Base-by-base conservation (phyloP, 2,329 filamentous ascomycete genomes). In the Paraconiothyrium sp. region DNA sequence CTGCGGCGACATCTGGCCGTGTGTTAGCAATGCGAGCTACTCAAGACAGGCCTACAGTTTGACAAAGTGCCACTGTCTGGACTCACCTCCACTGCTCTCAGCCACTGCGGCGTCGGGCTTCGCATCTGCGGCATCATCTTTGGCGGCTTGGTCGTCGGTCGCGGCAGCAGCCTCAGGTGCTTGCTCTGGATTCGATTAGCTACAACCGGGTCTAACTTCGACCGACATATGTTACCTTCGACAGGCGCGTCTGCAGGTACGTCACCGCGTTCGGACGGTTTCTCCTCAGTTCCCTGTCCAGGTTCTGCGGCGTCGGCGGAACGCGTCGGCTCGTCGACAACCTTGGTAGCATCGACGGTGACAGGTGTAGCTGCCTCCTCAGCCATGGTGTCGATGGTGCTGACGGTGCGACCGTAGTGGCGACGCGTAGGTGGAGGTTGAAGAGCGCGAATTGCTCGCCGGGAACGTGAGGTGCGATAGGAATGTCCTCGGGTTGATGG, bases 341-440 rank as follows among this genome's bases (percentile, higher is more conserved):
- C 52, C 67, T 74, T 75, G 14, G 70, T 60, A 43, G 70, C 65
- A 58, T 76, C 73, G 60, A 61, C 63, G 46, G 68, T 46, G 59
- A 67, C 67, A 52, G 72, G 66, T 65, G 73, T 60, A 62, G 66
- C 73, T 60, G 69, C 66, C 62, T 74, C 71, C 63, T 79, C 77
- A 59, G 76, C 76, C 77, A 79, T 79, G 72, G 73, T 72, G 49
- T 57, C 59, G 65, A 67, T 66, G 59, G 67, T 68, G 69, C 70
- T 76, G 63, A 73, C 67, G 68, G 69, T 70, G 66, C 73, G 72
- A 73, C 75, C 68, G 67, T 70, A 63, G 62, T 62, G 65, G 61
- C 65, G 74, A 79, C 76, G 77, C 77, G 77, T 79, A 72, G 44
- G 67, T 59, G 61, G 65, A 65, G 64, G 67, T 62, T 60, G 61